Base-by-base conservation (phyloP, 1,284 basidiomycete genomes). In the Sphagnurus paluster region DNA sequence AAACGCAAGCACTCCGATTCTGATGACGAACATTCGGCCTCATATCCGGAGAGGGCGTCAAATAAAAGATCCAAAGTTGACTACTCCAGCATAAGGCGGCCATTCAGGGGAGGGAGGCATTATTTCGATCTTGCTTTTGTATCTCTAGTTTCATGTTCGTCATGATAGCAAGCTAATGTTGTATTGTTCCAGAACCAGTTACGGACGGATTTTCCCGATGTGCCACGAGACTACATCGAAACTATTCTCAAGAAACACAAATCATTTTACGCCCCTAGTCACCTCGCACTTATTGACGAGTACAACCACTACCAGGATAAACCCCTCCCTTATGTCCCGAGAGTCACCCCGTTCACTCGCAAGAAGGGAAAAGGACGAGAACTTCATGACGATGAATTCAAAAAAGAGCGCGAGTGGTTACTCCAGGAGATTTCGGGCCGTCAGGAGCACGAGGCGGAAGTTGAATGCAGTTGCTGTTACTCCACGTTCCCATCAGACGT, bases 401-500 rank as follows among this genome's bases (percentile, higher is more conserved):
- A 74, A 47, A 53, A 60, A 40, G 77, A 83, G 62, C 62, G 67
- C 47, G 47, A 39, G 14, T 70, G 68, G 68, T 35, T 71, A 3
- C 17, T 55, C 1, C 53, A 51, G 16, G 42, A 56, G 23, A 38
- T 49, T 11, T 21, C 39, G 10, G 23, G 23, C 13, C 36, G 40
- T 38, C 39, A 40, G 29, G 24, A 17, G 8, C n/a, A 24, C 11
- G 48, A 42, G 6, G 49, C 20, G 0, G 39, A 50, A 1, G 56
- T n/a, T 14, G 88, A 91, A 59, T 93, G 91, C 56, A 87, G 84
- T 13, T 93, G 90, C 57, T 93, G 91, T 66, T 94, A 92, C 61
- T 69, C 76, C 3, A 71, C 70, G 4, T 88, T 84, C 51, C 63
- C 81, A 5, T 82, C 87, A 61, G 89, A n/a, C n/a, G n/a, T n/a